Conservation (phyloP, 768 basidiomycete genomes). For the Boletellus emodensis region DNA sequence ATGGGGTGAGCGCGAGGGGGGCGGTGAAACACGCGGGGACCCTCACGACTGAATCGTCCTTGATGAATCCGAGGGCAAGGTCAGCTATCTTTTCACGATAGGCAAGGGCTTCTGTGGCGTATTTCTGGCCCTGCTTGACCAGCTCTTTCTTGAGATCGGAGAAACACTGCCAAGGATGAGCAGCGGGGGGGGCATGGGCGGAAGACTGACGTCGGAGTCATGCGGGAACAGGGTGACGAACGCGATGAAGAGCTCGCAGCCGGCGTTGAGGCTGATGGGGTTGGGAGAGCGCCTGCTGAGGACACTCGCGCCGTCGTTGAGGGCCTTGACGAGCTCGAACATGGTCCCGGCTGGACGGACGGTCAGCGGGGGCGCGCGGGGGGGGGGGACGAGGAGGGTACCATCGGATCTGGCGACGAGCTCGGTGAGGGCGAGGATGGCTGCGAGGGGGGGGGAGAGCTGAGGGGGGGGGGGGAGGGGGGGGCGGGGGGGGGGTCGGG, state of each 20-base stretch:
- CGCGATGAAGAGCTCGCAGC: conserved; percentile 85
- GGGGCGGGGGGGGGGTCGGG: not conserved
- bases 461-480: conserved; percentile 19
- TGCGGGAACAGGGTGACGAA: conserved; percentile 85
- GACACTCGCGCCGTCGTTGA: conserved; percentile 68
- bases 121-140: conserved; percentile 74
- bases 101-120: conserved; percentile 72
- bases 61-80: conserved; percentile 86
- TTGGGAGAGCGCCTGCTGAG: conserved; percentile 65
- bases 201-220: conserved; percentile 63
- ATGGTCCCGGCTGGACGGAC: conserved; percentile 71
- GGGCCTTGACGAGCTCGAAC: conserved; percentile 85
- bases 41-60: conserved; percentile 86
- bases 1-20: conserved; percentile 11
- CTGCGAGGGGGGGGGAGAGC: conserved; percentile 83
- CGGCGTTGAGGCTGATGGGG: conserved; percentile 82
- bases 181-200: conserved; percentile 6
- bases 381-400: conserved; percentile 32
- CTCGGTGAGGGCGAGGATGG: conserved; percentile 81
- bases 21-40: conserved; percentile 17
- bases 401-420: conserved; percentile 77
- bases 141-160: conserved; percentile 78
- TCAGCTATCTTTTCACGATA: conserved; percentile 90
- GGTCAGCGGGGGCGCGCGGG: conserved; percentile 5
- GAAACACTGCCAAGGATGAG: conserved; percentile 57